A percentile compares a stretch with the other conserved stretches of the same genome.
Evolutionary conservation across 2,329 filamentous ascomycete species (phyloP).

Genomic region (Aphanocladium album): DNA sequence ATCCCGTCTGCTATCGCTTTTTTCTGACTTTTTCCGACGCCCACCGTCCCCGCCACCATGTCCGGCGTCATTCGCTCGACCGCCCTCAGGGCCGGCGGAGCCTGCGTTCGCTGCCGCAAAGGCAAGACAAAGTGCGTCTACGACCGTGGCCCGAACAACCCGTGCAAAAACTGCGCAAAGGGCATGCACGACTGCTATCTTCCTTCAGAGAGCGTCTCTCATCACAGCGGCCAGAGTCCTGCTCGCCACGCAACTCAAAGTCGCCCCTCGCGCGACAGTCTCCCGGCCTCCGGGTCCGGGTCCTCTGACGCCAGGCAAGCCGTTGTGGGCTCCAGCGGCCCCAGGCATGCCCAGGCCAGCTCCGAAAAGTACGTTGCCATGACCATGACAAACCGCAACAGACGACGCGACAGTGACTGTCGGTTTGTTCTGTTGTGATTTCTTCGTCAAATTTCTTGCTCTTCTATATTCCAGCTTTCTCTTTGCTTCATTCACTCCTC

Average conservation of each 20-base stretch:
- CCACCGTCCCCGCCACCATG: conserved; percentile 28
- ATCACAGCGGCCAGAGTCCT: conserved; percentile 55
- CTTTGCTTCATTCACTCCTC: conserved; percentile 5
- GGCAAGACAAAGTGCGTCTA: conserved; percentile 62
- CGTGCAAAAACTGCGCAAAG: conserved; percentile 60
- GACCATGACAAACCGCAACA: not conserved
- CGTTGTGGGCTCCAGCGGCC: conserved; percentile 35
- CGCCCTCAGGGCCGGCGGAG: conserved; percentile 55
- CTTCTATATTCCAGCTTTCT: conserved; percentile 7
- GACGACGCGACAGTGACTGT: not conserved
- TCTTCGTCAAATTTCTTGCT: conserved; percentile 9
- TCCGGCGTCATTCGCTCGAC: conserved; percentile 50
- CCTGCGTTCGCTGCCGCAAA: conserved; percentile 59
- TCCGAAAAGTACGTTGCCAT: conserved; percentile 50
- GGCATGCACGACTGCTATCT: conserved; percentile 61
- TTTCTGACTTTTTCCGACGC: not conserved
- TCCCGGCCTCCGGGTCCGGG: conserved; percentile 48
- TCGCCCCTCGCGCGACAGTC: conserved; percentile 48
- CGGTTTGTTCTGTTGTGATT: conserved; percentile 7
- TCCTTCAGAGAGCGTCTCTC: conserved; percentile 55
- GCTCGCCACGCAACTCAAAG: conserved; percentile 43
- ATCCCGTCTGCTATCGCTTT: not conserved
- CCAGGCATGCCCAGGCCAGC: conserved; percentile 42
- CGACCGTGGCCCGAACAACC: conserved; percentile 57
- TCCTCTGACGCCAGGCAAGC: conserved; percentile 41